Percentiles rank a stretch among this genome's conserved stretches.
Conservation (phyloP, 495 filamentous ascomycete species). For the Aspergillus kassunensis region DNA sequence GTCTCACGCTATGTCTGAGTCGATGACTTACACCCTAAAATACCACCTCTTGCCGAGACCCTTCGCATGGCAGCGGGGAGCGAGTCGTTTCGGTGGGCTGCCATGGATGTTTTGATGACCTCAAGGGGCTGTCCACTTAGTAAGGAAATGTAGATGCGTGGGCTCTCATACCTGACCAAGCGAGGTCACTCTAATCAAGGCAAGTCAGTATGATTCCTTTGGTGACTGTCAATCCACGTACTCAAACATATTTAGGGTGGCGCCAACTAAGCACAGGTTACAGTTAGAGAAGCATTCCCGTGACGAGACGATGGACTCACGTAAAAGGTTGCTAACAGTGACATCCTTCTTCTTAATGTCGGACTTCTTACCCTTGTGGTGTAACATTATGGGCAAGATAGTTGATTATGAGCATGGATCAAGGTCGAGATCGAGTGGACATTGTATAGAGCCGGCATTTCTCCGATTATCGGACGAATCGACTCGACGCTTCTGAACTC, state of each 20-base stretch:
- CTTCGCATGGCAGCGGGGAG: conserved; percentile 73
- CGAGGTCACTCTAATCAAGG: background rate
- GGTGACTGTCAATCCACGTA: background rate
- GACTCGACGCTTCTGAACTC: no score
- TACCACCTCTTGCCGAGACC: conserved; percentile 91
- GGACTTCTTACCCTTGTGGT: background rate
- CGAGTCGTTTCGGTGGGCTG: conserved; percentile 85
- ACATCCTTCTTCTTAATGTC: background rate
- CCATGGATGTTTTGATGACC: conserved; percentile 99
- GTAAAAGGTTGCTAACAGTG: background rate
- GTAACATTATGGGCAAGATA: conserved; percentile 17
- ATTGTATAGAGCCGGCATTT: no score
- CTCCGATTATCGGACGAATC: no score
- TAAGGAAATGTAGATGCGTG: background rate
- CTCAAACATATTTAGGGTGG: background rate
- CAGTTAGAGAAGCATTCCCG: background rate
- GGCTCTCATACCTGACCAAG: background rate
- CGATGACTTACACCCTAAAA: conserved; percentile 80
- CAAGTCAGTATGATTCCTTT: background rate
- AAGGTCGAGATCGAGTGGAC: no score
- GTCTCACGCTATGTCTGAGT: background rate
- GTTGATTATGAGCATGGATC: no score
- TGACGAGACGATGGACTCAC: no score
- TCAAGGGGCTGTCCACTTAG: conserved; percentile 68
- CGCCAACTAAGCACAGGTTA: background rate